These are phyloP conservation scores for Porphyrellus cyaneotinctus DNA, from an alignment of 768 basidiomycete genomes.

Conservation along the genomic window DNA sequence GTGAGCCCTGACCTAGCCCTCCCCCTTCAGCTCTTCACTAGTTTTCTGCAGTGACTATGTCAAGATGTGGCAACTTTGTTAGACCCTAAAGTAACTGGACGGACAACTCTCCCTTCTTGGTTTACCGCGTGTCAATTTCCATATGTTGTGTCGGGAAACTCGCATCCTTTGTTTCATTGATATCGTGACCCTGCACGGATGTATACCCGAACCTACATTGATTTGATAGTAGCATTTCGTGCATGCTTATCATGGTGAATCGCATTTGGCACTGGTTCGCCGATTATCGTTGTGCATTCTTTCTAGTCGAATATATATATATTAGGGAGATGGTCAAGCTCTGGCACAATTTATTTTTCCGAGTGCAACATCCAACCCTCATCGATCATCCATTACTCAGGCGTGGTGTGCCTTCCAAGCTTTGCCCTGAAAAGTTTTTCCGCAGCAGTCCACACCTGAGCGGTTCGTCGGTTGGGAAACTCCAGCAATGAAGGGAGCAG, in stretches of 20 bases:
- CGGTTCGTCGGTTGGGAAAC: conserved; percentile 61
- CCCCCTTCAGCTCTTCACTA: not conserved
- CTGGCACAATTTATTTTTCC: no score
- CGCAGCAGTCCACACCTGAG: conserved; percentile 85
- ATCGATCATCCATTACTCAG: not conserved
- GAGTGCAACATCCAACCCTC: not conserved
- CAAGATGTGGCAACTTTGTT: conserved; percentile 34
- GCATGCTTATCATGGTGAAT: not conserved
- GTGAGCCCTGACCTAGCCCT: conserved; percentile 29
- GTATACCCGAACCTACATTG: not conserved
- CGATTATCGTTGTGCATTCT: not conserved
- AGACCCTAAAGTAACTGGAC: not conserved
- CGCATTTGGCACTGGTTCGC: not conserved
- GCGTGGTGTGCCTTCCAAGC: conserved; percentile 30
- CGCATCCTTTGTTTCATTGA: not conserved
- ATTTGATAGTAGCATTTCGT: not conserved
- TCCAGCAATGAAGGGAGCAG: conserved; percentile 79
- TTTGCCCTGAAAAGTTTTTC: conserved; percentile 76
- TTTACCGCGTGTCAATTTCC: not conserved
- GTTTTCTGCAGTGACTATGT: conserved; percentile 26
- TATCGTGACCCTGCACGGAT: not conserved
- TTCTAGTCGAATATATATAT: not conserved
- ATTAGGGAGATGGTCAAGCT: not conserved
- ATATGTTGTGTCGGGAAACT: not conserved
- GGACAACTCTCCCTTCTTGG: not conserved